Base-by-base conservation (phyloP, 2,329 filamentous ascomycete genomes). In the Macroventuria anomochaeta region DNA sequence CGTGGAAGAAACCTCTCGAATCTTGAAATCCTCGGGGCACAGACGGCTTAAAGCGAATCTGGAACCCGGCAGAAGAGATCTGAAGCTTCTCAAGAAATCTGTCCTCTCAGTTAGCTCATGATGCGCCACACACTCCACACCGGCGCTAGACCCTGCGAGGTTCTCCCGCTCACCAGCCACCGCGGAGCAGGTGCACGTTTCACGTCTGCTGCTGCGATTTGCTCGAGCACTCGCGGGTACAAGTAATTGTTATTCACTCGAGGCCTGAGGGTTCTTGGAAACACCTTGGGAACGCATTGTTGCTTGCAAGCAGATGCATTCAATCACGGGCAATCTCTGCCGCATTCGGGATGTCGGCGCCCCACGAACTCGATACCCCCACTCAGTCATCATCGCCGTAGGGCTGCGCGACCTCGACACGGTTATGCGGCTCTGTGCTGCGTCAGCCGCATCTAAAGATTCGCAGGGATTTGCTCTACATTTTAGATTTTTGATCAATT, bases 31-130 rank as follows among this genome's bases (percentile, higher is more conserved):
- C 39, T 44, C 39, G 34, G 51, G 34, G 51, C 46, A 29, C 44
- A 49, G 44, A 32, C 29, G 40, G 39, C 43, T 54, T 54, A 54
- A 44, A 23, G 46, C 44, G 12, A 34, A 39, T 54, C 23, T 56
- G 49, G 49, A 54, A 47, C 46, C 46, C 57, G 53, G 49, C 53
- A 44, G 44, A 54, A 51, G 26, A 38, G 46, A 12, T 53, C 28
- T 49, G 41, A 43, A 51, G 37, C 50, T 52, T 46, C 58, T 47
- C 58, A 49, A 61, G 62, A 64, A 63, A 65, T 65, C 57, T 65
- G 62, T 65, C 62, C 62, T 65, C 56, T 61, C 57, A 55, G 46
- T 47, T 54, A 54, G 51, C 46, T 54, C 46, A 49, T 54, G 44
- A 39, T 40, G 44, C 51, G 51, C 51, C 51, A 54, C 51, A 54